Conservation (phyloP, 768 basidiomycete genomes). For the Collybia mongolica region DNA sequence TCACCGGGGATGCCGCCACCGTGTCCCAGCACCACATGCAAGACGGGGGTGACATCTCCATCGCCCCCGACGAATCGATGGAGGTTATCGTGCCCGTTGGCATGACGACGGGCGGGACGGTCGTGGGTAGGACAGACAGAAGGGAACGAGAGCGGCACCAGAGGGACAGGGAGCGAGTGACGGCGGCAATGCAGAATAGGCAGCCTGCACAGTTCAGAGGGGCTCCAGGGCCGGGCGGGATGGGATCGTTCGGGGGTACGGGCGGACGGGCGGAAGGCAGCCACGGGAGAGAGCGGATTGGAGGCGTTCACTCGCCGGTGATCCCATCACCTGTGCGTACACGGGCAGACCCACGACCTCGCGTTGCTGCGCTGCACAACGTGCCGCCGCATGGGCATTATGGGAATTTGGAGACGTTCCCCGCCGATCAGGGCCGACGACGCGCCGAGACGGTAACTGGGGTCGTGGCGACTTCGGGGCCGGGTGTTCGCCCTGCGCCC, state of each 20-base stretch:
- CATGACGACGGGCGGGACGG: background rate
- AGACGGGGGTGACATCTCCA: background rate
- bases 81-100: background rate
- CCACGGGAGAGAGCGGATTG: background rate
- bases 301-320: background rate
- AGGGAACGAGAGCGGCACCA: conserved; percentile 1
- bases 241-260: conserved; percentile 1
- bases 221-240: background rate
- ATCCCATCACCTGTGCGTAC: background rate
- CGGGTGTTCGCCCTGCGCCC: background rate
- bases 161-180: conserved; percentile 3
- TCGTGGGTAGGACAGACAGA: conserved; percentile 8
- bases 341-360: conserved; percentile 1
- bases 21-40: background rate
- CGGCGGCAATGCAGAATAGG: background rate
- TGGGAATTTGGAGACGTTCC: background rate
- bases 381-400: background rate
- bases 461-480: background rate
- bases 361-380: background rate
- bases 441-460: conserved; percentile 10
- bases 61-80: background rate
- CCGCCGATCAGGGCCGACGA: conserved; percentile 1
- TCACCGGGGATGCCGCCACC: background rate
- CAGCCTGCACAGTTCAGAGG: background rate
- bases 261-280: background rate